Evolutionary conservation across 768 basidiomycete genomes (phyloP), one percentile per base, ranked within the genome.

Genomic region (Phaeotremella skinneri): DNA sequence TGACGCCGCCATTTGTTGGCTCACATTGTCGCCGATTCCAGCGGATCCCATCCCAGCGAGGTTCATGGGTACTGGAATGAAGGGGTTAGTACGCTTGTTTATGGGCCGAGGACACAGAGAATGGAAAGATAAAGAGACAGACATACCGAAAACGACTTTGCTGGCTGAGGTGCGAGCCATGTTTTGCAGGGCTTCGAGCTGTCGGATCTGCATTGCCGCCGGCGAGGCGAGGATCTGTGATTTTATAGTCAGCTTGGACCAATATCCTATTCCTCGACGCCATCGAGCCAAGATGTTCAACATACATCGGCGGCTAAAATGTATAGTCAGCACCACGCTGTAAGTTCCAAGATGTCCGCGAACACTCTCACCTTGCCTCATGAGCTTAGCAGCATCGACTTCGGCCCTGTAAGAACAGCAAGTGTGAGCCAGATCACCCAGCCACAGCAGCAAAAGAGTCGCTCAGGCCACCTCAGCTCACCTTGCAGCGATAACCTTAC

Each of bases 131-230:
- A 47, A 23, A 23, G 49, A 49, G 37, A n/a, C 43, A 16, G 52
- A 55, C 73, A 51, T 52, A 72, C 70, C 92, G 68, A 97, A 96
- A 56, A 98, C 83, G 66, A 94, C 91, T 78, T 98, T 98, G 82
- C 83, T 85, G 65, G 82, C 82, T 1, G 58, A 20, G 16, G 84
- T 85, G 78, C 89, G 88, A 49, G 93, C 89, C 93, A 98, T 98
- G 70, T 85, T 83, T 82, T 96, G 91, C 64, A 97, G 83, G 49
- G 92, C 90, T 78, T 99, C 94, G 63, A 98, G 84, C 76, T 97
- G 94, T 59, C 94, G 83, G 75, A 97, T 97, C 78, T 96, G 92
- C 91, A 97, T 96, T 55, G 94, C 94, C 21, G 94, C 93, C 7
- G 91, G 91, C 11, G 87, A 89, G 21, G 91, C 90, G 32, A 75